Conservation (phyloP, 129 eudicot species). For the Scalesia atractyloides region DNA sequence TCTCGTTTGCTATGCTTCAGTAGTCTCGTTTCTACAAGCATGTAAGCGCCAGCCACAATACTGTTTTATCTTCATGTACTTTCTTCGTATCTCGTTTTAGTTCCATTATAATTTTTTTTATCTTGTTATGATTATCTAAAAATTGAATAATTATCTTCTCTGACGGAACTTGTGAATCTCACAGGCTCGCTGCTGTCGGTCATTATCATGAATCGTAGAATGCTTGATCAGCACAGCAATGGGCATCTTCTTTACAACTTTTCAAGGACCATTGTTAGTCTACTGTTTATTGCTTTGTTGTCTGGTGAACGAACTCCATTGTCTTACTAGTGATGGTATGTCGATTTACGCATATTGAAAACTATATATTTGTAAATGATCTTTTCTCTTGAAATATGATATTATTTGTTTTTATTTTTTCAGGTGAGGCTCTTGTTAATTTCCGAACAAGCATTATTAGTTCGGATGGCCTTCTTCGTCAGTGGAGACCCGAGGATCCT, state of each 20-base stretch:
- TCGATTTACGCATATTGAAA: not conserved
- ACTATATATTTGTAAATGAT: not conserved
- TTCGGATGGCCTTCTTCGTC: slow-evolving; percentile 76
- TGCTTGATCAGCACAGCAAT: slow-evolving; percentile 63
- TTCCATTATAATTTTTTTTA: not conserved
- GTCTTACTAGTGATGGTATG: slow-evolving; percentile 94
- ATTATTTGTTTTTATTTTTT: slow-evolving; percentile 15
- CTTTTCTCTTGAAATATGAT: not conserved
- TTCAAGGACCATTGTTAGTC: slow-evolving; percentile 41
- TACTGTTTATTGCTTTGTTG: slow-evolving; percentile 46
- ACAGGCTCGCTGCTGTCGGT: not conserved
- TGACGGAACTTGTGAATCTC: not conserved
- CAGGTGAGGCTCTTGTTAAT: slow-evolving; percentile 89
- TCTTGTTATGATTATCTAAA: not conserved
- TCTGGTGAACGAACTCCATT: slow-evolving; percentile 41
- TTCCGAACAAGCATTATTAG: slow-evolving; percentile 63
- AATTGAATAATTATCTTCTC: not conserved
- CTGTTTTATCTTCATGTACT: not conserved
- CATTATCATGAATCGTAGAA: slow-evolving; percentile 44
- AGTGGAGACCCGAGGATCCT: slow-evolving; percentile 97
- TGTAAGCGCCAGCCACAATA: slow-evolving; percentile 7
- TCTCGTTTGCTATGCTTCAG: slow-evolving; percentile 5
- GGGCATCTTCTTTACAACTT: slow-evolving; percentile 47
- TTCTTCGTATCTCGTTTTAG: not conserved
- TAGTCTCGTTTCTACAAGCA: slow-evolving; percentile 18